Base-by-base conservation (phyloP, 2,329 filamentous ascomycete species). In the Sporothrix sp. region DNA sequence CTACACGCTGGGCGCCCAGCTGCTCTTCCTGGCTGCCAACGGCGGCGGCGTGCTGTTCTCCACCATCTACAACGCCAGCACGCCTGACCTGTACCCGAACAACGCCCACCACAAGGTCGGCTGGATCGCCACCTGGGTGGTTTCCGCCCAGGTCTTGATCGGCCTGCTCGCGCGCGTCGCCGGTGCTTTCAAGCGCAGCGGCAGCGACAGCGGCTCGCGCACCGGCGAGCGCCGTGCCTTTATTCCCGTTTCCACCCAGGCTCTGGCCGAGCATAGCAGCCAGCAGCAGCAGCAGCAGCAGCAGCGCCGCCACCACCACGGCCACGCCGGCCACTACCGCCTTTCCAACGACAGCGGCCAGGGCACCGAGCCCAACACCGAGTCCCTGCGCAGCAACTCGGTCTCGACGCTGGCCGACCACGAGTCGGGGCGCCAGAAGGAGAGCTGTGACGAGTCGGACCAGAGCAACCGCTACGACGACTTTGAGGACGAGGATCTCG, bases 21-120 rank as follows among this genome's bases (percentile, higher is more conserved):
- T 89, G 54, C 55, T 72, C 8, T 90, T 91, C 63, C 65, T 85
- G 38, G 67, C 73, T 1, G 63, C 74, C 32, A 87, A 89, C 62
- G 74, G 71, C 3, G 58, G 83, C 2, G 86, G 83, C 4, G 58
- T 90, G 21, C 61, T 87, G 13, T 63, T 85, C 23, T 81, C 78
- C 7, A 74, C 78, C 45, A 69, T 87, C 30, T 95, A 95, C 71
- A 88, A 93, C 63, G 74, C 77, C 52, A 81, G 78, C 56, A 95
- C 88, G 0, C 88, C 89, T 1, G 87, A 95, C 62, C 70, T 96
- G 20, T 96, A 95, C 63, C 81, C 82, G 28, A 83, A 85, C 62
- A 95, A 95, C 62, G 79, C 84, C n/a, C 90, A 96, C 65, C 82
- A 89, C 69, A 89, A 86, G 65, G 75, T 91, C 38, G 89, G 89